These are phyloP conservation scores for Mycena epipterygia DNA, from an alignment of 768 basidiomycete species.

Conservation along the genomic window DNA sequence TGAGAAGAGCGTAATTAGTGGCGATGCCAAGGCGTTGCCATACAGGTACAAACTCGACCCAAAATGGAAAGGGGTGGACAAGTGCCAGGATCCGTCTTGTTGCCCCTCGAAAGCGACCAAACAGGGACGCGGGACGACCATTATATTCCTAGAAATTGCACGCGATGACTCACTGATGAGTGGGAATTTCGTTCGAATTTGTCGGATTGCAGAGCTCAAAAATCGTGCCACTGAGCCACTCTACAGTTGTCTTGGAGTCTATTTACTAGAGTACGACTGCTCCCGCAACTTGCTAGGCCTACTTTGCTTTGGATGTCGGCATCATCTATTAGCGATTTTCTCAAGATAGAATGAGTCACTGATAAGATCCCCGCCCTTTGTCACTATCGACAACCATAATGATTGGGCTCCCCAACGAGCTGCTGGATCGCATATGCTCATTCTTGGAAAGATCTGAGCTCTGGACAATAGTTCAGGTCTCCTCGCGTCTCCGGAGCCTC, in stretches of 20 bases:
- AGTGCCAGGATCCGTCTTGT: background rate
- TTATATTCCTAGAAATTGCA: too few relatives aligned
- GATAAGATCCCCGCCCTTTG: too few relatives aligned
- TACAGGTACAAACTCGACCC: background rate
- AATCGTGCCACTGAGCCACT: too few relatives aligned
- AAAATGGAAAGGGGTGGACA: background rate
- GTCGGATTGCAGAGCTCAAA: too few relatives aligned
- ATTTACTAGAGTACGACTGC: too few relatives aligned
- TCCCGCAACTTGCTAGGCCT: too few relatives aligned
- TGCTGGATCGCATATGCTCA: slow-evolving; percentile 23
- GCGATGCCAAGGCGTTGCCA: background rate
- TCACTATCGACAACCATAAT: background rate
- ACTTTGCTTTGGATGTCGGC: too few relatives aligned
- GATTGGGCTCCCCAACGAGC: slow-evolving; percentile 29
- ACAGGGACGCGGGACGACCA: too few relatives aligned
- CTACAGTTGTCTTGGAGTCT: too few relatives aligned
- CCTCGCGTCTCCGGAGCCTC: slow-evolving; percentile 13
- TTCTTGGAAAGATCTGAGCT: slow-evolving; percentile 9
- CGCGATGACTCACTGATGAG: too few relatives aligned
- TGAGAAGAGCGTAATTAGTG: slow-evolving; percentile 28
- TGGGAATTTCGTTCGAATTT: too few relatives aligned
- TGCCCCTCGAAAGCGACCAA: too few relatives aligned
- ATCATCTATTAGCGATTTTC: background rate
- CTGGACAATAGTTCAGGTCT: slow-evolving; percentile 7
- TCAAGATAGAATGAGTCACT: background rate